Evolutionary conservation across 768 basidiomycete species (phyloP).

Genomic region (Suillus tomentosus): DNA sequence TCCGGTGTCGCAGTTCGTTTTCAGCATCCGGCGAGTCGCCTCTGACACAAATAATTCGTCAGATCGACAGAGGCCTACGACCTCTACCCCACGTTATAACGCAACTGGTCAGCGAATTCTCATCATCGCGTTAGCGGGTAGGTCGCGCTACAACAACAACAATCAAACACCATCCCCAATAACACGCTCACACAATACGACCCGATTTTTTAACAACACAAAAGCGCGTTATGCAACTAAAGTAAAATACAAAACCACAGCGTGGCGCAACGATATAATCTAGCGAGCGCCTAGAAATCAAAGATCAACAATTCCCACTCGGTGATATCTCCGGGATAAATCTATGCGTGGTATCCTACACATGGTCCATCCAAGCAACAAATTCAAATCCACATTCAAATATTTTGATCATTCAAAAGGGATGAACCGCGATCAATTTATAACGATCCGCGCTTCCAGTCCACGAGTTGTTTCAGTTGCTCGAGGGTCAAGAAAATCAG

Average conservation of each 20-base stretch:
- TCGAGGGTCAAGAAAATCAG: slow-evolving; percentile 86
- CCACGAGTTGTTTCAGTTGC: slow-evolving; percentile 74
- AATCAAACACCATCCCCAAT: background rate
- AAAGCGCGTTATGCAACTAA: background rate
- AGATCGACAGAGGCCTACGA: background rate
- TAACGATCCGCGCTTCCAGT: slow-evolving; percentile 49
- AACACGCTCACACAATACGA: background rate
- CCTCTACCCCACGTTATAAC: background rate
- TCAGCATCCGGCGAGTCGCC: background rate
- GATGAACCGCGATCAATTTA: background rate
- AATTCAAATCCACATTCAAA: background rate
- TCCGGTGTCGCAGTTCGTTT: background rate
- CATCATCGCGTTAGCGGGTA: background rate
- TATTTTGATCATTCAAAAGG: background rate
- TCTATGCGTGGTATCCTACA: slow-evolving; percentile 8
- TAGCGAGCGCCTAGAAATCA: background rate
- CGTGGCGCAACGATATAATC: background rate
- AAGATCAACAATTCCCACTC: background rate
- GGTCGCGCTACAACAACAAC: background rate
- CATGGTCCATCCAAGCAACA: slow-evolving; percentile 2
- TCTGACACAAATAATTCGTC: background rate
- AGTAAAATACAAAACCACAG: background rate
- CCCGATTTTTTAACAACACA: background rate
- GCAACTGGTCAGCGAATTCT: background rate
- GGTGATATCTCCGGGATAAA: background rate